Evolutionary conservation across 495 filamentous ascomycete genomes (phyloP).

Genomic region (Talaromyces trachyspermus): DNA sequence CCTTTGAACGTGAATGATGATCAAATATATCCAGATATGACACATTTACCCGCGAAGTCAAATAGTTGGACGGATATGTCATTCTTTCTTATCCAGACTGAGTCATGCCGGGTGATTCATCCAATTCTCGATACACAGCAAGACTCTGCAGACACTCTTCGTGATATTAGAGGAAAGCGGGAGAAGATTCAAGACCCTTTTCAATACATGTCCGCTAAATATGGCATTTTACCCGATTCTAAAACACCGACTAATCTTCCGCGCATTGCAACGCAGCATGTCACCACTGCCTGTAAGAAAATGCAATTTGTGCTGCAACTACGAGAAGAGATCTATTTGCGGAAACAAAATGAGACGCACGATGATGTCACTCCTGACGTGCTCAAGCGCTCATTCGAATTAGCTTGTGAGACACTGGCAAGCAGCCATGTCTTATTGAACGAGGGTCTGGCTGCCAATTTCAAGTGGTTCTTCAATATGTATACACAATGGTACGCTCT

Average conservation of each 20-base stretch:
- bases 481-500: conserved; percentile 53
- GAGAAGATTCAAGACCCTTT: conserved; percentile 33
- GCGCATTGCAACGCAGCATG: conserved; percentile 42
- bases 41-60: conserved; percentile 46
- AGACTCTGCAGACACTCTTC: conserved; percentile 10
- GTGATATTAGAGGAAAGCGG: conserved; percentile 29
- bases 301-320: conserved; percentile 22
- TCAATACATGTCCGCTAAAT: conserved; percentile 29
- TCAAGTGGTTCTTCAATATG: conserved; percentile 48
- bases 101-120: conserved; percentile 22
- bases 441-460: conserved; percentile 29
- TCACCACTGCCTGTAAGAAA: conserved; percentile 20
- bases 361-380: conserved; percentile 24
- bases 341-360: conserved; percentile 10
- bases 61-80: conserved; percentile 67
- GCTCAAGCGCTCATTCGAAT: conserved; percentile 16
- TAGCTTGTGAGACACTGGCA: conserved; percentile 23
- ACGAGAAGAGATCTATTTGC: conserved; percentile 17
- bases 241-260: conserved; percentile 28
- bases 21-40: conserved; percentile 57
- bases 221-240: conserved; percentile 13
- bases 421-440: conserved; percentile 37
- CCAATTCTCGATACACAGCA: conserved; percentile 10
- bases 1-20: conserved; percentile 72
- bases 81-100: conserved; percentile 56